phyloP scores from a whole-genome alignment of 495 filamentous ascomycete genomes.

The Xylaria flabelliformis region DNA sequence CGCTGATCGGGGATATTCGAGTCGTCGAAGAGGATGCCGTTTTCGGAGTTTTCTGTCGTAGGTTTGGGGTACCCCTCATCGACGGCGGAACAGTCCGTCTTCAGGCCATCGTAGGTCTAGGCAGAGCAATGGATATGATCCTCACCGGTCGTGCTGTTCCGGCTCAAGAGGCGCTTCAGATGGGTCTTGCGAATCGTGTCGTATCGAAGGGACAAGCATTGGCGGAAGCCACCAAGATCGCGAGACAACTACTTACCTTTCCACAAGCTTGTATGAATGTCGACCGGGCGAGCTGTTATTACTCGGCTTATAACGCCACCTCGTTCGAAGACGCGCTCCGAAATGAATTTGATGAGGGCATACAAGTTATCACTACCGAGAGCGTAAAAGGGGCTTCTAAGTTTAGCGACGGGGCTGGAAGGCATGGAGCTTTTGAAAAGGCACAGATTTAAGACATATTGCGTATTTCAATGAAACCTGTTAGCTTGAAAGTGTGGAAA shows the following conservation, averaged over 20 bases:
- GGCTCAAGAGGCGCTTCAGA: background rate
- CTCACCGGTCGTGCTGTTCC: background rate
- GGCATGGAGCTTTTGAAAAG: background rate
- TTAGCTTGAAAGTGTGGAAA: background rate
- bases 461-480: background rate
- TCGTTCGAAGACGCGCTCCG: background rate
- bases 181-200: constrained; percentile 1
- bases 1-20: background rate
- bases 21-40: constrained; percentile 3
- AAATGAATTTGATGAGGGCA: background rate
- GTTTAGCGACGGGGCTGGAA: background rate
- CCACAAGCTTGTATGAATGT: constrained; percentile 1
- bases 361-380: background rate
- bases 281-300: background rate
- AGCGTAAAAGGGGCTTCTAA: background rate
- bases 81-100: constrained; percentile 2
- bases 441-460: background rate
- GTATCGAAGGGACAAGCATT: background rate
- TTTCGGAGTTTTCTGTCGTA: background rate
- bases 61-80: background rate
- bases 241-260: background rate
- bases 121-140: background rate
- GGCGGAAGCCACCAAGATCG: background rate
- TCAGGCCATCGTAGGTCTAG: background rate
- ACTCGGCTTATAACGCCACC: background rate